Conservation (phyloP, 2,329 filamentous ascomycete genomes). For the Cladosporium austrohemisphaericum region DNA sequence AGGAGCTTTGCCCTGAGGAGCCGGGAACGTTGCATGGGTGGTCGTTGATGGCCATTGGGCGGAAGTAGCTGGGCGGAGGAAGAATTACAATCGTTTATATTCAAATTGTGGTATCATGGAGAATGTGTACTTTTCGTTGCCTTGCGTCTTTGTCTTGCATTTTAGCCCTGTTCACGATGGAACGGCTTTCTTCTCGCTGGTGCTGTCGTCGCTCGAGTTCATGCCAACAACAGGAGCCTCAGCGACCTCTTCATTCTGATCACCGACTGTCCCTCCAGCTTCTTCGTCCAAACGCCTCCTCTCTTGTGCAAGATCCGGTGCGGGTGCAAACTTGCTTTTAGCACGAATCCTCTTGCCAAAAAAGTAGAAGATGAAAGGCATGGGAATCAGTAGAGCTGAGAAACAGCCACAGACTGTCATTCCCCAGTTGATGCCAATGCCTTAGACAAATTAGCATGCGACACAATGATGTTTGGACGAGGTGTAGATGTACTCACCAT, state of each 20-base stretch:
- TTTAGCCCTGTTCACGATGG: too few species aligned
- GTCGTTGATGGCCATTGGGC: conserved; percentile 27
- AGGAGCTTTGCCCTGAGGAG: conserved; percentile 21
- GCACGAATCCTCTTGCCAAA: conserved; percentile 41
- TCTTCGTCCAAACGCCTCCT: conserved; percentile 34
- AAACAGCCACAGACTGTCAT: conserved; percentile 45
- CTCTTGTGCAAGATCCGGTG: conserved; percentile 37
- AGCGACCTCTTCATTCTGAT: not conserved
- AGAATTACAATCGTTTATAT: not conserved
- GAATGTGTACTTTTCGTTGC: not conserved
- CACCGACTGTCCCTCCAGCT: conserved; percentile 3
- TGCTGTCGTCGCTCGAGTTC: conserved; percentile 10
- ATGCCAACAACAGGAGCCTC: conserved; percentile 1
- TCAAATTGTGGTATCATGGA: not conserved
- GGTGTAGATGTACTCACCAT: conserved; percentile 22
- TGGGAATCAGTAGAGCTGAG: conserved; percentile 40
- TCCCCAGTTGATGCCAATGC: conserved; percentile 49
- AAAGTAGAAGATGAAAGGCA: conserved; percentile 43
- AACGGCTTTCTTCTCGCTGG: conserved; percentile 7
- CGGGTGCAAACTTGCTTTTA: conserved; percentile 41
- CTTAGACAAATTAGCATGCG: too few species aligned
- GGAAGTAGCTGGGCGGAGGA: conserved; percentile 21
- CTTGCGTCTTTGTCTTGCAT: not conserved
- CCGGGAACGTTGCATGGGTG: conserved; percentile 26
- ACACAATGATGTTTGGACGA: conserved; percentile 16